Conservation (phyloP, 306 rosid species). For the Dryas alaskensis region DNA sequence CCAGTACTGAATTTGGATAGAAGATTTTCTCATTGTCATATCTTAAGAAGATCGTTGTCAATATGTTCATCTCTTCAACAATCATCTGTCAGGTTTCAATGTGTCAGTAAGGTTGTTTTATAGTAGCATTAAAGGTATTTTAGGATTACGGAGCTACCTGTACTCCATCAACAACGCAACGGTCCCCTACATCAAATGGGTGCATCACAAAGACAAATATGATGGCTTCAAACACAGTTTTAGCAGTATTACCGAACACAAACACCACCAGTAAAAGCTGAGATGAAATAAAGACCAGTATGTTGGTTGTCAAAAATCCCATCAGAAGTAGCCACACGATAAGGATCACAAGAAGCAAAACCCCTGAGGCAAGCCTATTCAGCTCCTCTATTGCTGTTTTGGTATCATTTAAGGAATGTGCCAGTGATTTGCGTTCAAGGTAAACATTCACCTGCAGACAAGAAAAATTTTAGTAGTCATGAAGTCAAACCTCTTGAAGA, state of each 20-base stretch:
- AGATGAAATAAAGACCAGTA: slow-evolving; percentile 71
- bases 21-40: slow-evolving; percentile 77
- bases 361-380: slow-evolving; percentile 54
- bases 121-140: background rate
- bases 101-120: slow-evolving; percentile 17
- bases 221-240: slow-evolving; percentile 81
- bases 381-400: slow-evolving; percentile 84
- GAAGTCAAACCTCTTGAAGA: background rate
- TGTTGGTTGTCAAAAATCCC: slow-evolving; percentile 71
- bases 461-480: slow-evolving; percentile 15
- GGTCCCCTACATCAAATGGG: slow-evolving; percentile 88
- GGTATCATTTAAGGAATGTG: slow-evolving; percentile 71
- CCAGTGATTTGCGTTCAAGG: slow-evolving; percentile 65
- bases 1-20: slow-evolving; percentile 83
- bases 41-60: slow-evolving; percentile 72
- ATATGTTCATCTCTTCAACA: slow-evolving; percentile 91
- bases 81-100: slow-evolving; percentile 50
- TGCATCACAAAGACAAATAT: slow-evolving; percentile 87
- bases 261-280: slow-evolving; percentile 69
- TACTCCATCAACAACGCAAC: slow-evolving; percentile 79
- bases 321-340: slow-evolving; percentile 66
- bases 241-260: slow-evolving; percentile 71
- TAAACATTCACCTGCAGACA: slow-evolving; percentile 73
- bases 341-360: slow-evolving; percentile 40
- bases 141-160: slow-evolving; percentile 51